These are phyloP conservation scores for Alternaria sp. DNA, from an alignment of 2,329 filamentous ascomycete genomes.

Conservation along the genomic window DNA sequence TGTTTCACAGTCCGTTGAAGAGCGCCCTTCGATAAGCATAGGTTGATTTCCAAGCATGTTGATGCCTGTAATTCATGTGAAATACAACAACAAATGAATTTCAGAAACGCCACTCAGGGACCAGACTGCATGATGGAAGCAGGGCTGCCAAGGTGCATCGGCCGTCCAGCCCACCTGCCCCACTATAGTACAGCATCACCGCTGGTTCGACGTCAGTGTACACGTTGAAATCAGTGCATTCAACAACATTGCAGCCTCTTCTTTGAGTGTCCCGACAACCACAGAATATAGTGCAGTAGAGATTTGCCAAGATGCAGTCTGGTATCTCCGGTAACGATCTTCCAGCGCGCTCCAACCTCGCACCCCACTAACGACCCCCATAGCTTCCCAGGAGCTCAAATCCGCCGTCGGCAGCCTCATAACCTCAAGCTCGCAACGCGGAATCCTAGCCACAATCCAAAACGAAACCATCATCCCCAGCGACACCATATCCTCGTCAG, in stretches of 20 bases:
- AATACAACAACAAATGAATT: not conserved
- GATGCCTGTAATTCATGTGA: not conserved
- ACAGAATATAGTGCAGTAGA: not conserved
- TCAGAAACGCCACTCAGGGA: not conserved
- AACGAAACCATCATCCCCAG: slow-evolving; percentile 71
- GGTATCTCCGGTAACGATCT: slow-evolving; percentile 70
- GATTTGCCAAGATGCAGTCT: slow-evolving; percentile 69
- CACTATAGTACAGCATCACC: slow-evolving; percentile 17
- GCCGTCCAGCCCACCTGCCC: slow-evolving; percentile 25
- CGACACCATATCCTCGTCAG: slow-evolving; percentile 58
- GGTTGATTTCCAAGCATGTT: not conserved
- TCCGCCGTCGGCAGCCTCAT: slow-evolving; percentile 75
- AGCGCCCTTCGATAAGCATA: slow-evolving; percentile 19
- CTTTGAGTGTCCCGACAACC: not conserved
- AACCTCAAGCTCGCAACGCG: slow-evolving; percentile 66
- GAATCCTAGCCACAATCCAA: slow-evolving; percentile 72
- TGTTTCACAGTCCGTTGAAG: not conserved
- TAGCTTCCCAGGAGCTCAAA: slow-evolving; percentile 77
- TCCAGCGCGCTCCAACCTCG: not conserved
- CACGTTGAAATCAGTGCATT: slow-evolving; percentile 2
- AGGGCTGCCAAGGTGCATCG: slow-evolving; percentile 9
- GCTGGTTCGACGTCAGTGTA: slow-evolving; percentile 13
- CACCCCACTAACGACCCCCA: slow-evolving; percentile 18
- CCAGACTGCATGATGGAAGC: not conserved
- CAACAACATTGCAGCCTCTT: not conserved